Evolutionary conservation across 805 yeast genomes (phyloP).

Genomic region (Starmerella cellae): DNA sequence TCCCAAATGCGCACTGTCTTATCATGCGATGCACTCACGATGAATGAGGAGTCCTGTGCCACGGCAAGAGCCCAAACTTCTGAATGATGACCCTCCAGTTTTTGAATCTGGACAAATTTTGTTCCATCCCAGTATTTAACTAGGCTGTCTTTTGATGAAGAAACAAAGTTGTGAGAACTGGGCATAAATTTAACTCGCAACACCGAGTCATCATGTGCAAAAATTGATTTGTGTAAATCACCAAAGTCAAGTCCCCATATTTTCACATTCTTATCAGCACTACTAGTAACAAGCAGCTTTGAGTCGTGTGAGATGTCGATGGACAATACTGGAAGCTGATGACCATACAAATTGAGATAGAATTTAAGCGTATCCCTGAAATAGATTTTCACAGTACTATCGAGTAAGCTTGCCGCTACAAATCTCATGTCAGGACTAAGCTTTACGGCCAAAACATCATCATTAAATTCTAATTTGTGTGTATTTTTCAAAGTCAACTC

Average conservation of each 20-base stretch:
- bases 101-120: conserved; percentile 87
- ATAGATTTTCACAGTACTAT: conserved; percentile 91
- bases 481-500: conserved; percentile 53
- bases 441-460: conserved; percentile 68
- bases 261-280: conserved; percentile 94
- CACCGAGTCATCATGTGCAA: conserved; percentile 93
- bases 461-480: conserved; percentile 72
- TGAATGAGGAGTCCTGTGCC: conserved; percentile 49
- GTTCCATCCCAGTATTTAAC: conserved; percentile 98
- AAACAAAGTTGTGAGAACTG: conserved; percentile 76
- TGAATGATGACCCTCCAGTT: conserved; percentile 70
- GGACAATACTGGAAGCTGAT: conserved; percentile 85
- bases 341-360: conserved; percentile 83
- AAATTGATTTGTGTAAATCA: conserved; percentile 92
- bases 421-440: conserved; percentile 68
- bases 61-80: conserved; percentile 92
- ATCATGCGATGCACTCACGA: conserved; percentile 82
- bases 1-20: conserved; percentile 88
- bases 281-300: conserved; percentile 76
- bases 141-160: conserved; percentile 76
- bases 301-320: conserved; percentile 84
- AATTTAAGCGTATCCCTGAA: conserved; percentile 78
- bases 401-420: conserved; percentile 73
- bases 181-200: conserved; percentile 79
- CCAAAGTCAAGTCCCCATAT: conserved; percentile 99